Conservation (phyloP, 2,329 filamentous ascomycete species). For the Microcyclospora pomicola region DNA sequence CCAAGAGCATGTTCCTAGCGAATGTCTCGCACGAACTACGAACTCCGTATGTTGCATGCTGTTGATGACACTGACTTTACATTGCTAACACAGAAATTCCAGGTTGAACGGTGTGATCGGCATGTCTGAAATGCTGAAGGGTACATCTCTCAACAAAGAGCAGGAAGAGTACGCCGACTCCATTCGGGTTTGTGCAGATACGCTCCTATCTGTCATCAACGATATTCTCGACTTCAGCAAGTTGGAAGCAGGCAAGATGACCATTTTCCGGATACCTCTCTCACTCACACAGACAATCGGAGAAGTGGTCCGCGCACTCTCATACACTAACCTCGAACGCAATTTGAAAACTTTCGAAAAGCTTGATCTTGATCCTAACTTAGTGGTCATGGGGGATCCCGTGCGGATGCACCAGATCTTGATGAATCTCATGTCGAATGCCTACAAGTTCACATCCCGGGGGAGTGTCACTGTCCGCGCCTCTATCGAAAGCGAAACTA, state of each 20-base stretch:
- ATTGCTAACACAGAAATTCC: too few species aligned
- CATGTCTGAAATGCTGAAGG: conserved; percentile 48
- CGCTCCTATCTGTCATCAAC: conserved; percentile 39
- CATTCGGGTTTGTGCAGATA: conserved; percentile 50
- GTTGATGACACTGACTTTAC: too few species aligned
- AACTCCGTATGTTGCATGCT: conserved; percentile 23
- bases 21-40: conserved; percentile 46
- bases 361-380: conserved; percentile 40
- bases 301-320: conserved; percentile 49
- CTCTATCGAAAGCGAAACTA: conserved; percentile 55
- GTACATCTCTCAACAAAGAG: conserved; percentile 41
- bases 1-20: conserved; percentile 61
- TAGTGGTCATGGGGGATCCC: conserved; percentile 39
- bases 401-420: conserved; percentile 38
- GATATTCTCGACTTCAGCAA: conserved; percentile 41
- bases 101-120: conserved; percentile 39
- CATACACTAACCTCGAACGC: conserved; percentile 48
- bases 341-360: conserved; percentile 45
- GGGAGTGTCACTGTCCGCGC: conserved; percentile 77
- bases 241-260: conserved; percentile 40
- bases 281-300: conserved; percentile 44
- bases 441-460: conserved; percentile 81
- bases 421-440: conserved; percentile 82
- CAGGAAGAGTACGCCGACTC: conserved; percentile 50
- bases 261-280: conserved; percentile 45